Conservation (phyloP, 495 filamentous ascomycete species). For the Delitschia confertaspora region DNA sequence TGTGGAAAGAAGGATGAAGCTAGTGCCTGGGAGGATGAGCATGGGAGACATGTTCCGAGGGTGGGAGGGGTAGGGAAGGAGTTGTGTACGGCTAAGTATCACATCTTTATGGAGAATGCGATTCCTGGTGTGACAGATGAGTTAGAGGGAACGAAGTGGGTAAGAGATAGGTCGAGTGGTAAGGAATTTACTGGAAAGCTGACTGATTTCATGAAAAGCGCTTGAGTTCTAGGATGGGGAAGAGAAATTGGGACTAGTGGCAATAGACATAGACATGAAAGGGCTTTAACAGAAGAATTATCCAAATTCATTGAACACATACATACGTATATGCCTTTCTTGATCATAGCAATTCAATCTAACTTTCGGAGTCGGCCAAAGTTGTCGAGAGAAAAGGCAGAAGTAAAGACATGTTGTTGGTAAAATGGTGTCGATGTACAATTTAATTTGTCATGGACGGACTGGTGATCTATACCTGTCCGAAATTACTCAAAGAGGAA, state of each 20-base stretch:
- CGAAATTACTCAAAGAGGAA: too few relatives aligned
- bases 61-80: conserved; percentile 21
- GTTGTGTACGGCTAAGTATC: conserved; percentile 13
- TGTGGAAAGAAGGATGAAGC: conserved; percentile 25
- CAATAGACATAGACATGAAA: too few relatives aligned
- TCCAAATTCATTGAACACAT: too few relatives aligned
- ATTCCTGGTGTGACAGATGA: conserved; percentile 27
- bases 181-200: conserved; percentile 14
- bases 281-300: too few relatives aligned
- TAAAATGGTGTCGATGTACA: too few relatives aligned
- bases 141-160: conserved; percentile 19
- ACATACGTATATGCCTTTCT: too few relatives aligned
- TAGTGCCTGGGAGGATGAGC: conserved; percentile 24
- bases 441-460: too few relatives aligned
- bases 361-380: too few relatives aligned
- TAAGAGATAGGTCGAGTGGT: conserved; percentile 12
- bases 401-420: too few relatives aligned
- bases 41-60: conserved; percentile 22
- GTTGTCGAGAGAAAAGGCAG: too few relatives aligned
- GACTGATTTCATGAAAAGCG: conserved; percentile 2
- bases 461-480: too few relatives aligned
- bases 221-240: not conserved
- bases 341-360: too few relatives aligned
- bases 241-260: not conserved
- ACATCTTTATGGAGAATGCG: conserved; percentile 24